These are phyloP conservation scores for Panicum miliaceum DNA, from an alignment of 176 grass and related monocot genomes.

Conservation along the genomic window DNA sequence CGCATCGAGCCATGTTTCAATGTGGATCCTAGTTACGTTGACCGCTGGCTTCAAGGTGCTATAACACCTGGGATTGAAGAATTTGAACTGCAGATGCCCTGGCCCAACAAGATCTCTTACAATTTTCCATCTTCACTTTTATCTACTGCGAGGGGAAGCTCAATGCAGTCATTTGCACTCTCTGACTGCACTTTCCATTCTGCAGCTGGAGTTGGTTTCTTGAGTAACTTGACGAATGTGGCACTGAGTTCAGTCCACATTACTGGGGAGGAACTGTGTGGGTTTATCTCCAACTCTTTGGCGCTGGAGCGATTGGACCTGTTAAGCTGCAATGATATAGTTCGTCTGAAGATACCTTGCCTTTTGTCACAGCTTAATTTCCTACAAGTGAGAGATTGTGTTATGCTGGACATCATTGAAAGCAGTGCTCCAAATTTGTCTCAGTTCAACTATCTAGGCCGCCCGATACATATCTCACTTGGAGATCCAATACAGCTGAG, in stretches of 20 bases:
- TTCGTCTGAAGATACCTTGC: neutral
- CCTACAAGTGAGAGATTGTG: neutral
- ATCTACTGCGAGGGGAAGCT: neutral
- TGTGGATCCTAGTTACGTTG: neutral
- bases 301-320: neutral
- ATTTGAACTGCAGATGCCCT: neutral
- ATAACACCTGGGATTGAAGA: neutral
- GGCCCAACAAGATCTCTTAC: neutral
- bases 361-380: neutral
- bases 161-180: neutral
- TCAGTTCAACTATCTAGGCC: neutral
- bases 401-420: neutral
- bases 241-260: neutral
- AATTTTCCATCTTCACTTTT: constrained; percentile 26
- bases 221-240: neutral
- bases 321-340: neutral
- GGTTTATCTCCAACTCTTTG: neutral
- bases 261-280: neutral
- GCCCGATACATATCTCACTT: constrained; percentile 27
- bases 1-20: neutral
- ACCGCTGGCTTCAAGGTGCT: neutral
- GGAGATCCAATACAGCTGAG: neutral
- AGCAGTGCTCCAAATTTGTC: constrained; percentile 17
- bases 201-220: neutral
- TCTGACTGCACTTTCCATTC: neutral